Base-by-base conservation (phyloP, 805 yeast species). In the Wickerhamiella slavikovae region DNA sequence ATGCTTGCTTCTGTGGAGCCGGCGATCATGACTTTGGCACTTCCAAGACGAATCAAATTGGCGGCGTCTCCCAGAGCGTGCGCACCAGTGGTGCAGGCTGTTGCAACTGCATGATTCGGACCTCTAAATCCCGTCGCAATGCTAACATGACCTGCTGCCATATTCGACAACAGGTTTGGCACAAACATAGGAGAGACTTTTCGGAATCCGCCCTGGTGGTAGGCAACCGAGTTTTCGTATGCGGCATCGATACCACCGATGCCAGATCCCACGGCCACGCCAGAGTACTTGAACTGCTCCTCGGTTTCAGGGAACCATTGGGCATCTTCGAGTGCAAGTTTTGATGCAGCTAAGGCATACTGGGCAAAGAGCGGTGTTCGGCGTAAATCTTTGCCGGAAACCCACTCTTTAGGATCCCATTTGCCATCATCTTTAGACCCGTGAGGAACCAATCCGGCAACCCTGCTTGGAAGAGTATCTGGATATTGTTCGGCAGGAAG, bases 31-130 rank as follows among this genome's bases (percentile, higher is more conserved):
- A 74, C 78, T 39, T 82, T 73, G 8, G 85, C 79, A 53, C 76
- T 74, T 3, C 78, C 91, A 32, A 71, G 70, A 35, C 62, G 55
- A 34, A 89, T 78, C 42, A 83, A 72, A 42, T 83, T 66, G 39
- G 61, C 66, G 0, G 94, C 95, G 47, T 89, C 99, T 3, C 96
- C 96, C 28, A 89, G 72, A 1, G 94, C 66, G 45, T 89, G 91
- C 17, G 75, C 66, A 0, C 99, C 99, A 0, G 98, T 82, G 3
- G 99, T 93, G 57, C 99, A 89, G 1, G 98, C 98, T 0, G 96
- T 82, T 2, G 93, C 66, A 0, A 71, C 89, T 0, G 92, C 58
- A 45, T 83, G 94, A 25, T 77, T 67, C 2, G 93, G 92, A 0
- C 98, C 99, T 41, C 64, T 57, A 23, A 82, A 55, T 1, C 76